These are phyloP conservation scores for Termitomyces sp. DNA, from an alignment of 768 basidiomycete genomes.

Conservation along the genomic window DNA sequence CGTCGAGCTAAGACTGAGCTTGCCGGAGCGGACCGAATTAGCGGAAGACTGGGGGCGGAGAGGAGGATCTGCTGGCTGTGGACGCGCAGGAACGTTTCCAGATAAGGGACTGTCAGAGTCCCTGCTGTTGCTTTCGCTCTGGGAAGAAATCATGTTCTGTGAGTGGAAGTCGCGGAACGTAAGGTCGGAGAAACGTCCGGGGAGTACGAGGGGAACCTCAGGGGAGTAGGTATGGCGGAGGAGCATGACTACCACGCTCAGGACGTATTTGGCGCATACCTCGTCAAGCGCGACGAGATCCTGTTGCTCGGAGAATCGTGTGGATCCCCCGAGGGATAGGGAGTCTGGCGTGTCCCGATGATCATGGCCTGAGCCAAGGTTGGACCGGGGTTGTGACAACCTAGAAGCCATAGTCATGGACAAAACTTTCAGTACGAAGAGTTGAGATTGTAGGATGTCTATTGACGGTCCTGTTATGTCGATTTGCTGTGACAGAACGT, in stretches of 20 bases:
- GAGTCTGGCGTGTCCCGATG: slow-evolving; percentile 31
- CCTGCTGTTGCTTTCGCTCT: slow-evolving; percentile 9
- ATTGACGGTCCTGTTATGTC: slow-evolving; percentile 50
- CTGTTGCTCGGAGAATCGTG: slow-evolving; percentile 31
- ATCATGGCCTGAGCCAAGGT: slow-evolving; percentile 37
- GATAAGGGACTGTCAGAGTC: slow-evolving; percentile 7
- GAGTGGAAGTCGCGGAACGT: slow-evolving; percentile 72
- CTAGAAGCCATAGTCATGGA: slow-evolving; percentile 73
- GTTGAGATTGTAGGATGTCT: slow-evolving; percentile 80
- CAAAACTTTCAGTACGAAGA: slow-evolving; percentile 80
- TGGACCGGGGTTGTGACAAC: slow-evolving; percentile 47
- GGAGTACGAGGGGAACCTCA: slow-evolving; percentile 49
- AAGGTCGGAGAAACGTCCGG: slow-evolving; percentile 54
- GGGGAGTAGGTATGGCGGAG: slow-evolving; percentile 63
- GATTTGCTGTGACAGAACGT: slow-evolving; percentile 36
- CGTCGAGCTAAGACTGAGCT: slow-evolving; percentile 32
- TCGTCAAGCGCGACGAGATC: slow-evolving; percentile 79
- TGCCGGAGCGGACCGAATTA: slow-evolving; percentile 30
- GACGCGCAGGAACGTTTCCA: background rate
- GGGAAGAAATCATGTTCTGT: slow-evolving; percentile 29
- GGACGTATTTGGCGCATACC: slow-evolving; percentile 70
- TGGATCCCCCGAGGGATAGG: slow-evolving; percentile 26
- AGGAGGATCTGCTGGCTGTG: slow-evolving; percentile 6
- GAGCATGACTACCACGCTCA: slow-evolving; percentile 80
- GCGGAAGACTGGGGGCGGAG: slow-evolving; percentile 40